A percentile compares a stretch with the other conserved stretches of the same genome.
phyloP scores from a whole-genome alignment of 805 yeast species.

The Lipomyces kockii region DNA sequence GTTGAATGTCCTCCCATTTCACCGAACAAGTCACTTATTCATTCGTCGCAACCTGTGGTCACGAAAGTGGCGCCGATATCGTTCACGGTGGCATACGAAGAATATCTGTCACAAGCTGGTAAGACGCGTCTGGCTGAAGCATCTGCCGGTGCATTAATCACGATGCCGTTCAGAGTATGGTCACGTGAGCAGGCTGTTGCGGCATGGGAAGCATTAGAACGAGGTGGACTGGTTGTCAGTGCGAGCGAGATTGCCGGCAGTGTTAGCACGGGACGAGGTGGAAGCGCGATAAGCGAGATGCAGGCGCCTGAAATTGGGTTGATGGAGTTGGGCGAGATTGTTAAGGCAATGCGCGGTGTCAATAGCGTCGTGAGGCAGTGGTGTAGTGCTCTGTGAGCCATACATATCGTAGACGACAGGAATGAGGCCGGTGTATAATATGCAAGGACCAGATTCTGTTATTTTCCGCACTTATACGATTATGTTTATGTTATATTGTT shows the following conservation, averaged over 20 bases:
- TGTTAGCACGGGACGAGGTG: constrained; percentile 15
- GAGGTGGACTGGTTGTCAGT: constrained; percentile 54
- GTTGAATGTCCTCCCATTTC: neutral
- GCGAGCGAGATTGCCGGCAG: neutral
- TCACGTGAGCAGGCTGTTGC: constrained; percentile 61
- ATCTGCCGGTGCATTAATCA: constrained; percentile 52
- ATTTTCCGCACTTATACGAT: no score
- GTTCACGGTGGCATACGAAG: constrained; percentile 76
- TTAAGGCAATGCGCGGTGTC: constrained; percentile 3
- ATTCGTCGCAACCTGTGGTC: neutral
- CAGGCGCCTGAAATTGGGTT: constrained; percentile 19
- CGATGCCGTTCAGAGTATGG: constrained; percentile 56
- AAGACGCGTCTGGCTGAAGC: constrained; percentile 40
- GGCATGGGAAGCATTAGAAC: constrained; percentile 74
- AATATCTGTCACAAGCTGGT: constrained; percentile 53
- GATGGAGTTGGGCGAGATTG: constrained; percentile 13
- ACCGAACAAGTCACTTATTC: neutral
- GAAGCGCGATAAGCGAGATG: constrained; percentile 16
- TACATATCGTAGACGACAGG: no score
- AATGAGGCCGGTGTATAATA: no score
- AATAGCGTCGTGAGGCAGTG: constrained; percentile 7
- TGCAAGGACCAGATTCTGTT: neutral
- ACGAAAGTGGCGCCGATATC: constrained; percentile 56
- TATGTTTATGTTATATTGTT: no score
- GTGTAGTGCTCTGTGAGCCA: constrained; percentile 4